A percentile compares a stretch with the other conserved stretches of the same genome.
Conservation (phyloP, 805 yeast species). For the Huiozyma sinensis region DNA sequence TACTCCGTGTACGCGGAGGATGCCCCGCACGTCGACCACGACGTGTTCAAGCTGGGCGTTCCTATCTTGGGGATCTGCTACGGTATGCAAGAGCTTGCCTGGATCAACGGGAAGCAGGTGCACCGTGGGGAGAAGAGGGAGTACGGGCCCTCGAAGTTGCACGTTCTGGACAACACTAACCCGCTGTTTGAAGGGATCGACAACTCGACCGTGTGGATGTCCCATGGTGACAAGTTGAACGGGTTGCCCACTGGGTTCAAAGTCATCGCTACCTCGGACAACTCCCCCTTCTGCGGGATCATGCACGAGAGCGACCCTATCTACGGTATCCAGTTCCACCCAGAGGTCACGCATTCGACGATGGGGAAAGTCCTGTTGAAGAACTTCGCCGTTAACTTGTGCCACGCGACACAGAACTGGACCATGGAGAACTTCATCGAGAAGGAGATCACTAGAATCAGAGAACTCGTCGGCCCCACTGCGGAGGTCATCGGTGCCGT, state of each 20-base stretch:
- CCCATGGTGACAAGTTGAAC: conserved; percentile 93
- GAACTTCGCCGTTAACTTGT: conserved; percentile 88
- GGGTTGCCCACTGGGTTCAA: conserved; percentile 84
- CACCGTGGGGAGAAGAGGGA: conserved; percentile 96
- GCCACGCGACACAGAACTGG: conserved; percentile 86
- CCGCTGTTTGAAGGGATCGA: conserved; percentile 81
- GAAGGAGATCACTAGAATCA: conserved; percentile 89
- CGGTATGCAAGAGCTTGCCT: conserved; percentile 98
- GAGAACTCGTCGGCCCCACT: conserved; percentile 86
- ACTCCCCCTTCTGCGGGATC: conserved; percentile 94
- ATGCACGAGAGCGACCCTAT: conserved; percentile 62
- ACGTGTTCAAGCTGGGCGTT: conserved; percentile 77
- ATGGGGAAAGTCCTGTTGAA: conserved; percentile 79
- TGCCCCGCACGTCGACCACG: conserved; percentile 97
- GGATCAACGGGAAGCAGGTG: conserved; percentile 88
- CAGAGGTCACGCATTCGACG: conserved; percentile 93
- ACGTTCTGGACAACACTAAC: conserved; percentile 56
- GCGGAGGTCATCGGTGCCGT: conserved; percentile 99
- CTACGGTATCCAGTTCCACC: conserved; percentile 97
- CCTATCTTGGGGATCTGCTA: conserved; percentile 97
- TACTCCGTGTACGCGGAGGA: conserved; percentile 93
- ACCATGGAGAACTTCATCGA: conserved; percentile 96
- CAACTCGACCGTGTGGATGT: conserved; percentile 98
- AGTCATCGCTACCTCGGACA: conserved; percentile 80
- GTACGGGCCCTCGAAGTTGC: conserved; percentile 90